Evolutionary conservation across 106 monocot genomes (phyloP).

Genomic region (Platanthera guangdongensis): DNA sequence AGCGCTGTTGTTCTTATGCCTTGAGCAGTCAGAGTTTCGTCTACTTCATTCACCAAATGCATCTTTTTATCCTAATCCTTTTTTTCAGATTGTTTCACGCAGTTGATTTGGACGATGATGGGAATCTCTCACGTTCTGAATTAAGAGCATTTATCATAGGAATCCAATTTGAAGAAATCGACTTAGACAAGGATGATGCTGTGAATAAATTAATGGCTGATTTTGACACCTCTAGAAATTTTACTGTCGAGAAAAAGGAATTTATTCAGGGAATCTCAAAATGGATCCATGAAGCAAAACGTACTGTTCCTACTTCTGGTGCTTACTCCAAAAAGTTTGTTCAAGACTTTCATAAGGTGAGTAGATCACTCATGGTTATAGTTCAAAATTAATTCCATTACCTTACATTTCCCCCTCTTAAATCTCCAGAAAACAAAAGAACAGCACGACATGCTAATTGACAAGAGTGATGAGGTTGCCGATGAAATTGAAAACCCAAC

Average conservation of each 20-base stretch:
- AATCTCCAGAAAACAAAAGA: slow-evolving; percentile 52
- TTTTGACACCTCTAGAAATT: slow-evolving; percentile 69
- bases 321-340: slow-evolving; percentile 48
- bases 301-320: slow-evolving; percentile 29
- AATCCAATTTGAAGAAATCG: slow-evolving; percentile 52
- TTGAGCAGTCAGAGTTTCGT: neutral
- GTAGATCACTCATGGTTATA: slow-evolving; percentile 3
- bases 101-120: slow-evolving; percentile 53
- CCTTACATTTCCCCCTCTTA: neutral
- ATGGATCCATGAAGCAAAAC: slow-evolving; percentile 66
- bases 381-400: neutral
- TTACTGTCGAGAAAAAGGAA: slow-evolving; percentile 36
- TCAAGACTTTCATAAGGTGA: slow-evolving; percentile 64
- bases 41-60: neutral
- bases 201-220: slow-evolving; percentile 63
- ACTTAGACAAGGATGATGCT: slow-evolving; percentile 51
- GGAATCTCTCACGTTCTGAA: slow-evolving; percentile 36
- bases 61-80: neutral
- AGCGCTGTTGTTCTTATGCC: neutral
- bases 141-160: slow-evolving; percentile 69
- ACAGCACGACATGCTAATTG: slow-evolving; percentile 39
- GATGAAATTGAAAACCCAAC: slow-evolving; percentile 40
- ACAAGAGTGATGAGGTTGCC: slow-evolving; percentile 36
- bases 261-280: slow-evolving; percentile 54
- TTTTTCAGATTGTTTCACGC: slow-evolving; percentile 50